These are phyloP conservation scores for Zelopaecilomyces penicillatus DNA, from an alignment of 2,329 filamentous ascomycete species.

Conservation along the genomic window DNA sequence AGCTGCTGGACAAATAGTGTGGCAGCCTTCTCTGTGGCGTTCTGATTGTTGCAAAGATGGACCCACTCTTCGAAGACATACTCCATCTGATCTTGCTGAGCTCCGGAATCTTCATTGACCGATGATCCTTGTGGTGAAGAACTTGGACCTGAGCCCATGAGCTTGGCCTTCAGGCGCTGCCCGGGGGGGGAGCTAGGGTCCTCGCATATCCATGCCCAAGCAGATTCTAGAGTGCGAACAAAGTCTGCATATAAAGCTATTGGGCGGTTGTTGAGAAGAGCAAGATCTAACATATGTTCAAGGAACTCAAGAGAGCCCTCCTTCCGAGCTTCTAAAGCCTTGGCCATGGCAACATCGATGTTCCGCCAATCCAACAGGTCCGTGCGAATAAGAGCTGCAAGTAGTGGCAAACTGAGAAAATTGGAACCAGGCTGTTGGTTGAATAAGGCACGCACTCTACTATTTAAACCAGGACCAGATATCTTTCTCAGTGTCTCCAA, in stretches of 20 bases:
- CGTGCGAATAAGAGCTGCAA: slow-evolving; percentile 48
- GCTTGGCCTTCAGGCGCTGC: slow-evolving; percentile 63
- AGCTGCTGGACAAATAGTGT: slow-evolving; percentile 78
- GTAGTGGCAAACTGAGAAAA: slow-evolving; percentile 49
- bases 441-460: slow-evolving; percentile 47
- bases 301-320: slow-evolving; percentile 69
- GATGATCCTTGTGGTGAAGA: slow-evolving; percentile 34
- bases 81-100: slow-evolving; percentile 75
- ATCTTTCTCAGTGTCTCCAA: slow-evolving; percentile 54
- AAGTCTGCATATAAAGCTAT: slow-evolving; percentile 79
- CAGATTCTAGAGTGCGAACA: slow-evolving; percentile 68
- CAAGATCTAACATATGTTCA: slow-evolving; percentile 68
- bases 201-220: slow-evolving; percentile 73
- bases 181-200: slow-evolving; percentile 57
- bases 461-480: slow-evolving; percentile 43
- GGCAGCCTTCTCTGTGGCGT: slow-evolving; percentile 62
- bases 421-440: slow-evolving; percentile 46
- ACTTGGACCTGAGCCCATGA: slow-evolving; percentile 31
- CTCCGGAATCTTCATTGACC: slow-evolving; percentile 46
- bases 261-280: slow-evolving; percentile 69
- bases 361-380: slow-evolving; percentile 55
- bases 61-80: slow-evolving; percentile 97
- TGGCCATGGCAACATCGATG: slow-evolving; percentile 64
- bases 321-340: slow-evolving; percentile 63
- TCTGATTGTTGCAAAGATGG: slow-evolving; percentile 68